A percentile compares a stretch with the other conserved stretches of the same genome.
Conservation (phyloP, 352 stramenopile species). For the Albugo laibachii region DNA sequence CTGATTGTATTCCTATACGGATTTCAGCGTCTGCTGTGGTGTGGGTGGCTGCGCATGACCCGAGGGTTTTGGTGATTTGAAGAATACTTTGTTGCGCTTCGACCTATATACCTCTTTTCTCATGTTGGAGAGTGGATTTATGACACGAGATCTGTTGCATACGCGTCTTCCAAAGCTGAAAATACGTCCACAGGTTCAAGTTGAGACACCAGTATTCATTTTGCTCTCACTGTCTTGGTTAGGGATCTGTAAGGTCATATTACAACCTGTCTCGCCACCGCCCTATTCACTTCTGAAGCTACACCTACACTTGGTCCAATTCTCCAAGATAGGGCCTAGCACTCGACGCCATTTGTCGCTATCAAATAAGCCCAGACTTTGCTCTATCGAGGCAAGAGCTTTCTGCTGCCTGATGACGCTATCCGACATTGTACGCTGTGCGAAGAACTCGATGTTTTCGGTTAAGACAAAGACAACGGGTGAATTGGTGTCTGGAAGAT, state of each 20-base stretch:
- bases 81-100: too few relatives aligned
- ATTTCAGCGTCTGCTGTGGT: too few relatives aligned
- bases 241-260: conserved; percentile 19
- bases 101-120: conserved; percentile 86
- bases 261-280: not conserved
- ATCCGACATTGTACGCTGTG: conserved; percentile 76
- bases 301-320: conserved; percentile 66
- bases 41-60: too few relatives aligned
- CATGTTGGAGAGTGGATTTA: conserved; percentile 51
- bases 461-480: conserved; percentile 82
- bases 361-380: conserved; percentile 65
- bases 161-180: conserved; percentile 78
- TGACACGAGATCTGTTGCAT: conserved; percentile 42
- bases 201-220: conserved; percentile 14
- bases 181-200: conserved; percentile 79
- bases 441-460: conserved; percentile 87
- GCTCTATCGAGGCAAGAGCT: conserved; percentile 47
- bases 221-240: conserved; percentile 9
- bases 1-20: too few relatives aligned
- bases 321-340: conserved; percentile 78
- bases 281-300: not conserved
- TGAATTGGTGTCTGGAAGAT: conserved; percentile 42
- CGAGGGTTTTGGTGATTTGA: too few relatives aligned
- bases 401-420: conserved; percentile 78
- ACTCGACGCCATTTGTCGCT: conserved; percentile 79